Evolutionary conservation across 805 yeast genomes (phyloP), one percentile per base, ranked within the genome.

Genomic region (Candida stauntonica): DNA sequence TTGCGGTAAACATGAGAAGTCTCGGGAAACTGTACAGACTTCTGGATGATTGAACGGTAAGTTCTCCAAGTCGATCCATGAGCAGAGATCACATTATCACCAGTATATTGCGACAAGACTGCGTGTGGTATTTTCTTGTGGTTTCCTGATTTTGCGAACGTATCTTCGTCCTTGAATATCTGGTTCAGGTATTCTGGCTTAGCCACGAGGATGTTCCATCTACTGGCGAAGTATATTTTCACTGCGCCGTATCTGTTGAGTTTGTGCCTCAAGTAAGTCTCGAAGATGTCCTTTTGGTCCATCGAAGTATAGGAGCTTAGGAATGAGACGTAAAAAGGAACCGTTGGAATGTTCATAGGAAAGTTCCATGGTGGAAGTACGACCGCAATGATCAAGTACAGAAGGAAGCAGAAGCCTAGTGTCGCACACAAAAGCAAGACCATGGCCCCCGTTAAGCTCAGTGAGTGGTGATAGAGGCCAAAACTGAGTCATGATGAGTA

Each of bases 61-160:
- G 55, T 41, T 39, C 55, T 72, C 83, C 83, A 77, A 19, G 55
- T 53, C 4, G 55, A 51, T 0, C 79, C 79, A 48, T 75, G 79
- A 0, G 81, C 73, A 46, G 81, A 75, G 16, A 77, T 77, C 4
- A 77, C 65, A 47, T 77, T 77, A 38, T 76, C 81, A 0, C 83
- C 83, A 1, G 81, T 73, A 44, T 77, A 77, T 4, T 65, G 61
- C 1, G 80, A 68, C 20, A 76, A 48, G 7, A 75, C 73, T 6
- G 80, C 66, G 40, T 72, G 62, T 0, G 81, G 81, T 15, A 75
- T 74, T 50, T 77, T 77, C 40, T 67, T 64, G 16, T 75, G 79
- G 40, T 77, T 77, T 0, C 83, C 83, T 50, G 80, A 73, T 45
- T 77, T 77, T 4, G 74, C 76, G 56, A 66, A 77, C 1, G 65